Conservation (phyloP, 2,329 filamentous ascomycete genomes). For the Trichoderma lentiforme region DNA sequence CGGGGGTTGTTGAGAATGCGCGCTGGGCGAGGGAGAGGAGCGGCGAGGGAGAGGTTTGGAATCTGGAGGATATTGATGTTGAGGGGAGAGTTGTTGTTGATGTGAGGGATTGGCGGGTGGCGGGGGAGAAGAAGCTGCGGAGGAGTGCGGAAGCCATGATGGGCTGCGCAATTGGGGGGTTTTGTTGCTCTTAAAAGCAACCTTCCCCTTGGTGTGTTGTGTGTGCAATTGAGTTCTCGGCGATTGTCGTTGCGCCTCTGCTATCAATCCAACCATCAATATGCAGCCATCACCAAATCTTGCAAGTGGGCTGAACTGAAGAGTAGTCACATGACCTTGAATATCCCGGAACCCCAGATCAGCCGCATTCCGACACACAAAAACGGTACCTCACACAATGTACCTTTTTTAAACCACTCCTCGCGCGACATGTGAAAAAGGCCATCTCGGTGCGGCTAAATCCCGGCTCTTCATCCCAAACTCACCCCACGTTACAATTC, state of each 20-base stretch:
- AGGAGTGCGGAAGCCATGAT: slow-evolving; percentile 37
- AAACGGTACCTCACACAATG: background rate
- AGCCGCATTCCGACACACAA: slow-evolving; percentile 1
- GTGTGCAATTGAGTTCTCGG: background rate
- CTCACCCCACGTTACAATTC: background rate
- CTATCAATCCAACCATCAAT: background rate
- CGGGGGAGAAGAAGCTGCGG: slow-evolving; percentile 35
- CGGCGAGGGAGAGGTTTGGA: slow-evolving; percentile 17
- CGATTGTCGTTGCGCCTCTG: background rate
- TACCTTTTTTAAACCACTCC: background rate
- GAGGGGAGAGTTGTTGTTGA: slow-evolving; percentile 23
- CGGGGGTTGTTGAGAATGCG: slow-evolving; percentile 55
- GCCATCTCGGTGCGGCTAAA: background rate
- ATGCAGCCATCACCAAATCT: slow-evolving; percentile 8
- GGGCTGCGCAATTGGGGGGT: slow-evolving; percentile 3
- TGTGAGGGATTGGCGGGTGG: slow-evolving; percentile 29
- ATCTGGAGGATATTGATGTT: slow-evolving; percentile 19
- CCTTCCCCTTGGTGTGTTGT: background rate
- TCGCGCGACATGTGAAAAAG: slow-evolving; percentile 13
- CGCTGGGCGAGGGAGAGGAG: slow-evolving; percentile 23
- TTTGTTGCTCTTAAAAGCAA: background rate
- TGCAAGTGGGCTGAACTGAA: background rate
- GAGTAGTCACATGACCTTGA: background rate
- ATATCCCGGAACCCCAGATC: slow-evolving; percentile 7
- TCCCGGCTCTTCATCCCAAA: background rate